These are phyloP conservation scores for Alternaria longipes DNA, from an alignment of 2,329 filamentous ascomycete species.

Conservation along the genomic window DNA sequence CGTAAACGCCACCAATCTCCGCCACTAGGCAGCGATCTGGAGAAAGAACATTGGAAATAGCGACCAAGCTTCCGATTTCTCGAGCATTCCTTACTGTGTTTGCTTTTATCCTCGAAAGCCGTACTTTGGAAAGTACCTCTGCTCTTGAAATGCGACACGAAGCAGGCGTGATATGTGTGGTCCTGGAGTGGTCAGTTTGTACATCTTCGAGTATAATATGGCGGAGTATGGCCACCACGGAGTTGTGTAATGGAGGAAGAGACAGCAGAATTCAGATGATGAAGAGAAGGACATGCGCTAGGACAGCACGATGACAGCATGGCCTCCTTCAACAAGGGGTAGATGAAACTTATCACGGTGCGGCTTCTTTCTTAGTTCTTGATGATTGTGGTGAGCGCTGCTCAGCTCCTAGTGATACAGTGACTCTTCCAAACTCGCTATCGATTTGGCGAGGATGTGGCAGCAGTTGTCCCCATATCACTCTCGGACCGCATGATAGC, in stretches of 20 bases:
- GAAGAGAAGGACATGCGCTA: not conserved
- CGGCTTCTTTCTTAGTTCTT: not conserved
- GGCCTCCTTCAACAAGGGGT: not conserved
- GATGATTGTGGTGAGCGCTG: not conserved
- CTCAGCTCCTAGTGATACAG: not conserved
- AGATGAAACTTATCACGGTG: not conserved
- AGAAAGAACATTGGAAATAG: not conserved
- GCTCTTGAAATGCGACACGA: not conserved
- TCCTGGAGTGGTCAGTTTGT: not conserved
- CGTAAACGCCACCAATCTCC: not conserved
- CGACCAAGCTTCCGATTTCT: not conserved
- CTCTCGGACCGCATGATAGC: not conserved
- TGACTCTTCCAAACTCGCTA: not conserved
- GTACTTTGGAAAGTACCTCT: not conserved
- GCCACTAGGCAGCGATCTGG: conserved; percentile 3
- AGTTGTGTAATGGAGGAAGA: not conserved
- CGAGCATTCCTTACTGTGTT: not conserved
- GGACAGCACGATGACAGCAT: not conserved
- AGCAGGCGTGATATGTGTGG: not conserved
- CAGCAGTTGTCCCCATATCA: not conserved
- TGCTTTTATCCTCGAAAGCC: not conserved
- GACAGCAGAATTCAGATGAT: not conserved
- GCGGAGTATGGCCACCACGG: not conserved
- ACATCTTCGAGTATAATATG: not conserved
- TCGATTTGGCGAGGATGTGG: not conserved